Conservation (phyloP, 768 basidiomycete genomes). For the Russula dissimulans region DNA sequence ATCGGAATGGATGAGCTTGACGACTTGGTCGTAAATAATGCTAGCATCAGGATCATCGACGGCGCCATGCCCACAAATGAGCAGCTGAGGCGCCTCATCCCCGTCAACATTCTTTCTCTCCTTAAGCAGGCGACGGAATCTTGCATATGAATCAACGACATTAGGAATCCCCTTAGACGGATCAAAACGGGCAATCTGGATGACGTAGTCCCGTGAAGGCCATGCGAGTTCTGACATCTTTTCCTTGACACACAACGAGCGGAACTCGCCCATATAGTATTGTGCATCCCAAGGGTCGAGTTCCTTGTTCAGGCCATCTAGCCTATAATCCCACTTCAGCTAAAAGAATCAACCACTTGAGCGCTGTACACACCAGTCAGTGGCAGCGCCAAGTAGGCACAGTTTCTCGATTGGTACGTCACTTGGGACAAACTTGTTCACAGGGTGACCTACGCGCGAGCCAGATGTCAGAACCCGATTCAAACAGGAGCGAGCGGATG, state of each 20-base stretch:
- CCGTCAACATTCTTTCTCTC: slow-evolving; percentile 34
- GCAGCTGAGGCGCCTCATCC: slow-evolving; percentile 60
- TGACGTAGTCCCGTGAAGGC: slow-evolving; percentile 76
- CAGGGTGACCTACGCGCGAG: slow-evolving; percentile 56
- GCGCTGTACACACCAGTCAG: slow-evolving; percentile 57
- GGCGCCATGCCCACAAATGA: slow-evolving; percentile 84
- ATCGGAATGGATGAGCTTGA: slow-evolving; percentile 40
- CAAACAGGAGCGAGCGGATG: background rate
- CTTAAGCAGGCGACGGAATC: slow-evolving; percentile 60
- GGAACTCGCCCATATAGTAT: slow-evolving; percentile 86
- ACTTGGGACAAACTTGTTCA: slow-evolving; percentile 87
- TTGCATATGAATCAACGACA: slow-evolving; percentile 80
- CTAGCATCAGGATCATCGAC: slow-evolving; percentile 94
- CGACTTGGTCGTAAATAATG: slow-evolving; percentile 78
- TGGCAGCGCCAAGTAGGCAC: slow-evolving; percentile 70
- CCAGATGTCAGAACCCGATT: background rate
- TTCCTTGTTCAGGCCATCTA: slow-evolving; percentile 93
- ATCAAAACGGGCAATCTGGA: slow-evolving; percentile 93
- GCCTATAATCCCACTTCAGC: slow-evolving; percentile 33
- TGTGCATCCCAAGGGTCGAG: slow-evolving; percentile 73
- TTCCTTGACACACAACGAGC: slow-evolving; percentile 63
- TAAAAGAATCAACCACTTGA: background rate
- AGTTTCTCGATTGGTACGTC: slow-evolving; percentile 69
- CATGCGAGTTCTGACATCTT: slow-evolving; percentile 74
- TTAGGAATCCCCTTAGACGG: slow-evolving; percentile 77